These are phyloP conservation scores for Tarenaya hassleriana DNA, from an alignment of 345 rosid species.

Conservation along the genomic window DNA sequence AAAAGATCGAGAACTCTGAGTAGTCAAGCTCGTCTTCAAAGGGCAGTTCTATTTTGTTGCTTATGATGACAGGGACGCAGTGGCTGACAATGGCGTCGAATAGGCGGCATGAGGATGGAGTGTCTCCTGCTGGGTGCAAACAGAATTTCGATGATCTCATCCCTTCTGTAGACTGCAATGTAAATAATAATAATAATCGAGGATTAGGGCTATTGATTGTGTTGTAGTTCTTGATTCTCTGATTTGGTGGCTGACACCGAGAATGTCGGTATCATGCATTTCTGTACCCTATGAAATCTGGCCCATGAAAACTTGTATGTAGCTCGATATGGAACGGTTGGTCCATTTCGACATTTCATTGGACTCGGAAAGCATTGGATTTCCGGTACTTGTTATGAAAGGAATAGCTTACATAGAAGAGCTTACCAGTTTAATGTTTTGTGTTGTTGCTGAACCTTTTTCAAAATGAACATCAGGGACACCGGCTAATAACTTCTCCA, in stretches of 20 bases:
- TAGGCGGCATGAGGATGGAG: conserved; percentile 86
- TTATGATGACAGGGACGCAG: conserved; percentile 78
- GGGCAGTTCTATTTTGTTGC: conserved; percentile 79
- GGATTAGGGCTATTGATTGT: too few species aligned
- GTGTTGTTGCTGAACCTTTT: conserved; percentile 53
- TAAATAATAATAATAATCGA: too few species aligned
- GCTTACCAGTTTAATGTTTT: conserved; percentile 67
- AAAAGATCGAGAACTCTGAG: conserved; percentile 62
- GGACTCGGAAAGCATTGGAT: too few species aligned
- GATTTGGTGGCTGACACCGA: too few species aligned
- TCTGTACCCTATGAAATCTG: too few species aligned
- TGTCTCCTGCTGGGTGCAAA: conserved; percentile 85
- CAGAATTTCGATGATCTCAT: conserved; percentile 90
- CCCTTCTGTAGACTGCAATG: conserved; percentile 62
- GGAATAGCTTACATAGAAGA: not conserved
- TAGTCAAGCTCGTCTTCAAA: conserved; percentile 82
- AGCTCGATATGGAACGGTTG: too few species aligned
- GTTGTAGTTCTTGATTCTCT: too few species aligned
- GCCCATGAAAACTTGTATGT: too few species aligned
- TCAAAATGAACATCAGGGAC: conserved; percentile 68
- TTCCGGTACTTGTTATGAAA: not conserved
- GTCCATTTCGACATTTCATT: too few species aligned
- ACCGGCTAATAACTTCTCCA: conserved; percentile 59
- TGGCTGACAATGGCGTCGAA: conserved; percentile 88
- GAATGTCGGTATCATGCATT: too few species aligned